phyloP scores from a whole-genome alignment of 2,329 filamentous ascomycete species.

The Alternaria gaisen region DNA sequence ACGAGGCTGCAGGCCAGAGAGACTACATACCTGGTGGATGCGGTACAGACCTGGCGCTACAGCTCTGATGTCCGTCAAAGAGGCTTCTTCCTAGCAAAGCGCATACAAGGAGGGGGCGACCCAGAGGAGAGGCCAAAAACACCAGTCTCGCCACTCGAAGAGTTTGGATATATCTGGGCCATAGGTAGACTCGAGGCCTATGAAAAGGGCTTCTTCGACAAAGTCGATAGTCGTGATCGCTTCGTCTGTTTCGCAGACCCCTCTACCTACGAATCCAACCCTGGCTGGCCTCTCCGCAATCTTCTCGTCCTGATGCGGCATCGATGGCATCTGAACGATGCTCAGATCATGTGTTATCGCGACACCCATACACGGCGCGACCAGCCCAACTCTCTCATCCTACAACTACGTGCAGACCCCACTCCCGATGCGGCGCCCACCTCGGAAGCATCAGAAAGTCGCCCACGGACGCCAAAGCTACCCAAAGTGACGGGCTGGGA shows the following conservation, averaged over 20 bases:
- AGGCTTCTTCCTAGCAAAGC: constrained; percentile 96
- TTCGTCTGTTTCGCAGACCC: constrained; percentile 91
- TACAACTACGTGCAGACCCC: constrained; percentile 57
- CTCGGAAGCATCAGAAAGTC: constrained; percentile 24
- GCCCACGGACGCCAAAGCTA: constrained; percentile 60
- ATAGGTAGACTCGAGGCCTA: constrained; percentile 79
- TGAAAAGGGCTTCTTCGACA: constrained; percentile 87
- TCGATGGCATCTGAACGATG: constrained; percentile 77
- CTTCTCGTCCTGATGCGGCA: constrained; percentile 84
- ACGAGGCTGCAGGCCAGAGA: constrained; percentile 70
- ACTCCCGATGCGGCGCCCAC: constrained; percentile 14
- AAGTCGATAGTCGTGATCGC: constrained; percentile 73
- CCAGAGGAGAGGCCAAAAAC: constrained; percentile 52
- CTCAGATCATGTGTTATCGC: constrained; percentile 89
- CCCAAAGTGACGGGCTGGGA: constrained; percentile 98
- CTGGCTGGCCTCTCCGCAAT: constrained; percentile 93
- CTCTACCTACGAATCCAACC: constrained; percentile 86
- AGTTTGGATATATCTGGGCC: constrained; percentile 77
- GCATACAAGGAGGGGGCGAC: constrained; percentile 57
- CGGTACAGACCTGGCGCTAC: constrained; percentile 87
- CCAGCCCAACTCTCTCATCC: constrained; percentile 80
- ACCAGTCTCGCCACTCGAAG: constrained; percentile 61
- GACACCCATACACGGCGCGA: constrained; percentile 81
- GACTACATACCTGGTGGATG: constrained; percentile 80
- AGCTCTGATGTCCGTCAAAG: constrained; percentile 82